Evolutionary conservation across 148 eudicot genomes (phyloP), one percentile per base, ranked within the genome.

Genomic region (Rhododendron ferrugineum): DNA sequence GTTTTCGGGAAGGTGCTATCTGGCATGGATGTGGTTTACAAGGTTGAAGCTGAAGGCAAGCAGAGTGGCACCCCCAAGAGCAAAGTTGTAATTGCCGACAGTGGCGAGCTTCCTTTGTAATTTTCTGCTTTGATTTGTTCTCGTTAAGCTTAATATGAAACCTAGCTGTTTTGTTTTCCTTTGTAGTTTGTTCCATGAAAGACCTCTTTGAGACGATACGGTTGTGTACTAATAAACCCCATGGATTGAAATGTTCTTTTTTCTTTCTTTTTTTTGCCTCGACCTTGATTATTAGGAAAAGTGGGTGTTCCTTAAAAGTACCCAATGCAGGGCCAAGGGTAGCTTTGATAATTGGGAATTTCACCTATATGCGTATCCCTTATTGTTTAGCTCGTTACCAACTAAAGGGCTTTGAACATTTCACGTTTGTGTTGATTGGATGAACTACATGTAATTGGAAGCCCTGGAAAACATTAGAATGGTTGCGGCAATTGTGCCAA

Each of bases 21-120:
- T 1, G 99, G 99, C 84, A 97, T 97, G 99, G 99, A 97, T 82
- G 98, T 97, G 36, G 96, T 97, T 80, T 97, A 97, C 91, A 95
- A 97, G 91, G 79, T 97, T 36, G 99, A 97, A 94, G 99, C 99
- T 10, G 99, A 97, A 88, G 99, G 99, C 42, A 88, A 47, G 32
- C 99, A 97, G 89, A 94, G 89, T 81, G 99, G 98, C 89, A 89
- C 94, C 3, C 99, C 99, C 70, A 95, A 95, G 86, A 97, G 96
- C 92, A 92, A 89, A 84, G 98, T 97, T 4, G 89, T 89, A 42
- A 92, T 97, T 26, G 91, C 88, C 10, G 99, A 97, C 87, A 97
- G 99, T 83, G 99, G 99, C 62, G 99, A 97, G 91, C 98, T 97
- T 88, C 95, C 99, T 14, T 85, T 93, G 83, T 95, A 86, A 88